These are phyloP conservation scores for Backusella psychrophila DNA, from an alignment of 192 early-diverging fungal species.

Conservation along the genomic window DNA sequence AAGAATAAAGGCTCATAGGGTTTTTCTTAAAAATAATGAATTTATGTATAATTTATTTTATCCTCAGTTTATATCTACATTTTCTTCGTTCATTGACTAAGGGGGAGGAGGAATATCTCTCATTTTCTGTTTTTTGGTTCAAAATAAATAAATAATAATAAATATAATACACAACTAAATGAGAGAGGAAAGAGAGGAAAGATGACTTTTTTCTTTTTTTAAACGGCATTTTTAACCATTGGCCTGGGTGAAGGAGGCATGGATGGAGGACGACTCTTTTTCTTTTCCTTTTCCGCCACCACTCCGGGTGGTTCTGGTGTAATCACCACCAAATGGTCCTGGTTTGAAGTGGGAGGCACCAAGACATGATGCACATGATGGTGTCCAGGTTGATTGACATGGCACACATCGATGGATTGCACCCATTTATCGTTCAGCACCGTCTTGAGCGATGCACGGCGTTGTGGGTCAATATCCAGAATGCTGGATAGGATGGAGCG, in stretches of 20 bases:
- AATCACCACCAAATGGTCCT: constrained; percentile 27
- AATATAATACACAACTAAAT: not conserved
- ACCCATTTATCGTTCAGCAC: constrained; percentile 77
- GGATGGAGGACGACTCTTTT: constrained; percentile 14
- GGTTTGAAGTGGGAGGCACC: not conserved
- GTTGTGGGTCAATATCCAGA: constrained; percentile 58
- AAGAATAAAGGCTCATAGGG: not conserved
- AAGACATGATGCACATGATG: constrained; percentile 39
- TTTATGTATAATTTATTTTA: constrained; percentile 5
- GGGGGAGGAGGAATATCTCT: too few relatives aligned
- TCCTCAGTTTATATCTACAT: not conserved
- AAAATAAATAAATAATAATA: not conserved
- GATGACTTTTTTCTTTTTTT: not conserved
- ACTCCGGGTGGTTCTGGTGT: constrained; percentile 31
- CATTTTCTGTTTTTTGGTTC: too few relatives aligned
- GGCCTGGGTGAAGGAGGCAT: not conserved
- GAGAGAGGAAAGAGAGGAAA: too few relatives aligned
- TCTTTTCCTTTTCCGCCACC: constrained; percentile 34
- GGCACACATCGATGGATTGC: constrained; percentile 60
- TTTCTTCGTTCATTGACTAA: too few relatives aligned
- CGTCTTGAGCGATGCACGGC: constrained; percentile 58
- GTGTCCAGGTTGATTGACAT: constrained; percentile 7
- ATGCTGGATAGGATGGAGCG: constrained; percentile 60
- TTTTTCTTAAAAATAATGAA: not conserved
- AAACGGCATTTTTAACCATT: not conserved